Conservation (phyloP, 2,329 filamentous ascomycete genomes). For the Stachybotrys echinatus region DNA sequence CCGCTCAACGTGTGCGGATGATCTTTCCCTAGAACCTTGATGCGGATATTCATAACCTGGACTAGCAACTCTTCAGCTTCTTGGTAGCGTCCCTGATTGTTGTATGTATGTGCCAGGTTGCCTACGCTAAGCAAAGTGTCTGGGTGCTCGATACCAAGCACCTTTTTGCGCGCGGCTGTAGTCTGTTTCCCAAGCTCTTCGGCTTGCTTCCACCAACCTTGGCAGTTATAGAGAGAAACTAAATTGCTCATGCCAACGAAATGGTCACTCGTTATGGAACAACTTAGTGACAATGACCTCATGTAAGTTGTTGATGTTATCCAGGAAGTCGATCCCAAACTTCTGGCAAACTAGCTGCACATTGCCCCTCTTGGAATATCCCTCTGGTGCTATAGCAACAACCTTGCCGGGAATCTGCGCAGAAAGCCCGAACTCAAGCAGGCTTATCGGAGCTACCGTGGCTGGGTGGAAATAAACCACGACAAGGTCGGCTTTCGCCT, state of each 20-base stretch:
- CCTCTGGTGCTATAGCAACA: constrained; percentile 9
- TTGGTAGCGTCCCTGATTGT: neutral
- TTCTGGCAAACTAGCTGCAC: constrained; percentile 44
- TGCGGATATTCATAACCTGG: neutral
- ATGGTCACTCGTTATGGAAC: neutral
- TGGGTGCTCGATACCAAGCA: neutral
- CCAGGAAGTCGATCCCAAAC: constrained; percentile 2
- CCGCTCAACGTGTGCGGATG: neutral
- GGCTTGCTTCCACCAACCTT: neutral
- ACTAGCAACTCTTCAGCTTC: neutral
- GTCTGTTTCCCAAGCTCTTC: neutral
- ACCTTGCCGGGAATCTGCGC: neutral
- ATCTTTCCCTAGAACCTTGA: neutral
- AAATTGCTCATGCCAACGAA: constrained; percentile 7
- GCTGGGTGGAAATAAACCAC: constrained; percentile 46
- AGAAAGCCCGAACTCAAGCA: neutral
- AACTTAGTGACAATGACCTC: neutral
- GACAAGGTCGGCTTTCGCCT: constrained; percentile 42
- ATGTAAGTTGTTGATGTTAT: neutral
- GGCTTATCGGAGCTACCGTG: constrained; percentile 35
- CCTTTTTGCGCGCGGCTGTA: neutral
- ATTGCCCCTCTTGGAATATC: constrained; percentile 50
- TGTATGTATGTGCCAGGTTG: constrained; percentile 6
- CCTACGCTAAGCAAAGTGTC: constrained; percentile 6
- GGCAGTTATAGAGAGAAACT: neutral